These are phyloP conservation scores for Aspergillus sergii DNA, from an alignment of 2,329 filamentous ascomycete genomes.

Conservation along the genomic window DNA sequence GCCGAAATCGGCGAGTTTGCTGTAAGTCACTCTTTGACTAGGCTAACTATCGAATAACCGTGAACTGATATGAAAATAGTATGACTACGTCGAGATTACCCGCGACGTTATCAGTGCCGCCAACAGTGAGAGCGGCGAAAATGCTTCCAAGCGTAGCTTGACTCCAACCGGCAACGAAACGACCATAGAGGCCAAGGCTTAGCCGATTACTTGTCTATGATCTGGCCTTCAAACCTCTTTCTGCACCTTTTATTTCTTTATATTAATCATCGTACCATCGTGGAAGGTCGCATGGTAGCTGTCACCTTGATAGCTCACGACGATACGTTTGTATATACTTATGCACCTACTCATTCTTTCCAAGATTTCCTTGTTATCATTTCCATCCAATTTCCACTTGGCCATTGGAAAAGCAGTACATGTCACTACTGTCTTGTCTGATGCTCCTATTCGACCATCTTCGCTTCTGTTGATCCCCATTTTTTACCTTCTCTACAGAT, in stretches of 20 bases:
- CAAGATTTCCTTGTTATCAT: not conserved
- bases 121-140: slow-evolving; percentile 26
- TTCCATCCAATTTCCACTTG: no score
- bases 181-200: slow-evolving; percentile 29
- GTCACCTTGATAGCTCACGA: not conserved
- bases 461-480: no score
- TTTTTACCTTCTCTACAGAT: not conserved
- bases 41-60: not conserved
- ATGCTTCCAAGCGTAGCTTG: slow-evolving; percentile 32
- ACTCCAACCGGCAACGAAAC: slow-evolving; percentile 26
- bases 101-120: slow-evolving; percentile 61
- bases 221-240: not conserved
- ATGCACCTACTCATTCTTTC: not conserved
- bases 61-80: slow-evolving; percentile 45
- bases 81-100: slow-evolving; percentile 86
- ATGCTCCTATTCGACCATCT: no score
- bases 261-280: not conserved
- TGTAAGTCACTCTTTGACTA: slow-evolving; percentile 44
- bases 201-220: not conserved
- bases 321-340: not conserved
- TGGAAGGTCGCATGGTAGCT: not conserved
- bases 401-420: not conserved
- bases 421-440: not conserved
- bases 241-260: not conserved
- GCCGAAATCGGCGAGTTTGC: slow-evolving; percentile 91